Base-by-base conservation (phyloP, 1,284 basidiomycete genomes). In the Apiotrichum gamsii region DNA sequence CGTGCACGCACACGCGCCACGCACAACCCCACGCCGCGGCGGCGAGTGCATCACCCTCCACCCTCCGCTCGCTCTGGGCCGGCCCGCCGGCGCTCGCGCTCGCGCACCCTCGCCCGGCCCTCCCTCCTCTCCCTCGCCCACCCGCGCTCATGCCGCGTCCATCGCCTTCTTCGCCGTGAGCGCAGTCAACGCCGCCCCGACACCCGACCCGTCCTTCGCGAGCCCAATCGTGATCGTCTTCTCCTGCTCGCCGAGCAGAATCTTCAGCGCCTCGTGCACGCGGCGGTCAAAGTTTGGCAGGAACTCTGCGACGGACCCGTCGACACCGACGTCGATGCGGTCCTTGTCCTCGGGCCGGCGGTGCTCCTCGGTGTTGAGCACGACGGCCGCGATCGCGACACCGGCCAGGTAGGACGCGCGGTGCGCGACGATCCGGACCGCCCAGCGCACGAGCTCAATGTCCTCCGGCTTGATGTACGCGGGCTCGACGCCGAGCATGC, bases 191-290 rank as follows among this genome's bases (percentile, higher is more conserved):
- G 72, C 72, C 33, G 72, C 72, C 64, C 94, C 94, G 32, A 94
- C 90, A 43, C 94, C 95, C 65, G 88, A 93, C 20, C 95, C 94
- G 65, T 98, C 95, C 74, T 95, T 97, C 5, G 94, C 94, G 60
- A 96, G 71, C 19, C 89, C 91, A 59, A 97, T 87, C 52, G 84
- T 80, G 8, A 95, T 82, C 30, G 81, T 76, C 62, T 80, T 77
- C 74, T 90, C 90, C 33, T 87, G 80, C 33, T 81, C 76, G 8
- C 94, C 91, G 11, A 97, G 79, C 28, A 97, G 64, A 2, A 75
- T 71, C n/a, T 79, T 74, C 40, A 98, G 70, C 0, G 89, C 84
- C 38, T 82, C 80, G 25, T 87, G 78, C 53, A 96, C 75, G 13
- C 79, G 79, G 9, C 78, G 74, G 63, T 90, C 81, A 70, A 89